These are phyloP conservation scores for Fusarium tanahbumbuense DNA, from an alignment of 2,329 filamentous ascomycete species.

Conservation along the genomic window DNA sequence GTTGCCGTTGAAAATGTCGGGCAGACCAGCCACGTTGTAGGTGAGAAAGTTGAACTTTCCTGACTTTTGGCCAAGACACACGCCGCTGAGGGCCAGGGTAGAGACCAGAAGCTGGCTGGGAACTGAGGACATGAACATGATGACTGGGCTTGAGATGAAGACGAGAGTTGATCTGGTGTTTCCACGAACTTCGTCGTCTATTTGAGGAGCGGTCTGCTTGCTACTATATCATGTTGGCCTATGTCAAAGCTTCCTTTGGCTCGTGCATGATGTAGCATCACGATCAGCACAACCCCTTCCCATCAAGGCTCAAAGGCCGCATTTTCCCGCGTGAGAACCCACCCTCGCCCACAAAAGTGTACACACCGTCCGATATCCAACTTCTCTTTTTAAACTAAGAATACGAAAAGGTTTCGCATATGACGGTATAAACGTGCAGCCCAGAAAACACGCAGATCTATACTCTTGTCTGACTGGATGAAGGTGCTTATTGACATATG, in stretches of 20 bases:
- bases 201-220: not conserved
- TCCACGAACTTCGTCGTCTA: not conserved
- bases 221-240: not conserved
- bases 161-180: not conserved
- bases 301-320: conserved; percentile 12
- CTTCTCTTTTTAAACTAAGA: conserved; percentile 3
- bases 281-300: conserved; percentile 23
- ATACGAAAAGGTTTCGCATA: not conserved
- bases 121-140: conserved; percentile 10
- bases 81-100: conserved; percentile 13
- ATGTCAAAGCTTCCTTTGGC: conserved; percentile 1
- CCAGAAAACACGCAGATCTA: not conserved
- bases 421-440: not conserved
- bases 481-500: not conserved
- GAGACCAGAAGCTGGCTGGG: conserved; percentile 16
- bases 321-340: not conserved
- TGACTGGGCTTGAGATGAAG: not conserved
- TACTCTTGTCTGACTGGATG: conserved; percentile 10
- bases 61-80: conserved; percentile 12
- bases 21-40: conserved; percentile 72
- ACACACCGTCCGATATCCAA: conserved; percentile 8
- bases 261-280: conserved; percentile 10
- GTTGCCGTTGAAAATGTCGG: conserved; percentile 67
- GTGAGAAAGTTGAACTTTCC: conserved; percentile 64
- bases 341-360: not conserved